Conservation (phyloP, 225 moss, liverwort and hornwort genomes). For the Pleurozium schreberi region DNA sequence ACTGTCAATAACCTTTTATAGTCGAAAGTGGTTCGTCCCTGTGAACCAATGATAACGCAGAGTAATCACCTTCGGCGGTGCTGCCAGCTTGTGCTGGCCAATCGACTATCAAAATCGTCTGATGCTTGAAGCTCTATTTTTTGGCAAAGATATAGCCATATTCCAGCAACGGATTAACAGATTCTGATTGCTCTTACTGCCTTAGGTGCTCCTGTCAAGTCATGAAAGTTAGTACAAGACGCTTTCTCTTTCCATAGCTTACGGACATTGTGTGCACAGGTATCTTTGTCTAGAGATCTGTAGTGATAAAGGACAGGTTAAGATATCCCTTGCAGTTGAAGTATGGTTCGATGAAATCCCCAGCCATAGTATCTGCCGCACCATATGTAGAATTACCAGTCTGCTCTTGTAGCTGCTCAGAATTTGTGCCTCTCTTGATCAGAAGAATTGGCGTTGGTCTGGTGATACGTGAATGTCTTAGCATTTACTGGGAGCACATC, state of each 20-base stretch:
- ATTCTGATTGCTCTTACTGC: neutral
- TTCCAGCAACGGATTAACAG: conserved; percentile 3
- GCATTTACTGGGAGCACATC: conserved; percentile 8
- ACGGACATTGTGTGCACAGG: conserved; percentile 13
- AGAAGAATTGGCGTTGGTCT: neutral
- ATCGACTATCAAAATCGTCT: neutral
- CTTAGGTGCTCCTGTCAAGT: neutral
- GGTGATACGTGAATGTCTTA: neutral
- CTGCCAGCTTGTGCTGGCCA: neutral
- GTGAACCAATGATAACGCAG: neutral
- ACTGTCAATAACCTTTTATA: conserved; percentile 96
- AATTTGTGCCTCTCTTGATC: neutral
- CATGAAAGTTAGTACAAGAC: neutral
- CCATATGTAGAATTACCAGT: conserved; percentile 1
- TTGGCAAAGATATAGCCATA: neutral
- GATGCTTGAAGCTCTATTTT: neutral
- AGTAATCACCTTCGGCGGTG: neutral
- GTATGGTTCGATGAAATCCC: neutral
- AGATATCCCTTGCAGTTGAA: neutral
- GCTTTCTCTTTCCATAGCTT: neutral
- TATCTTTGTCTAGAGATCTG: conserved; percentile 15
- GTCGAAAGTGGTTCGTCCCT: neutral
- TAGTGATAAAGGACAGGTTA: neutral
- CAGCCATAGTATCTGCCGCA: neutral
- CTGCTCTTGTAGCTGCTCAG: neutral